Conservation (phyloP, 2,329 filamentous ascomycete genomes). For the Knufia petricola region DNA sequence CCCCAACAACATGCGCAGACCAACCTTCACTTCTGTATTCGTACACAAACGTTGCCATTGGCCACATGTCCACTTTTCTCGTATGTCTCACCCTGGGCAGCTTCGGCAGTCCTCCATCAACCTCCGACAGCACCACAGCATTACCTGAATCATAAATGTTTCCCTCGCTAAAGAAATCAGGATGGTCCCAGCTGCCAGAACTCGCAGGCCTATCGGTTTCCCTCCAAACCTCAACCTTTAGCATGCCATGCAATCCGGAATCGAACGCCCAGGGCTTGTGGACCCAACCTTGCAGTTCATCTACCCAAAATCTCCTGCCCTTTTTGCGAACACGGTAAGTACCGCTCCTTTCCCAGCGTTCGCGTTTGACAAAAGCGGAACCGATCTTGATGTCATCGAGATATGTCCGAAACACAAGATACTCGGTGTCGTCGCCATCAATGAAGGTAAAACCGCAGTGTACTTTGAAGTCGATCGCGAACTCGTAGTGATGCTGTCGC, state of each 20-base stretch:
- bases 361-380: constrained; percentile 5
- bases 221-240: constrained; percentile 8
- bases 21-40: constrained; percentile 8
- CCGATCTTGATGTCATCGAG: constrained; percentile 7
- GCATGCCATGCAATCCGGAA: constrained; percentile 3
- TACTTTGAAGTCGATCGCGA: constrained; percentile 11
- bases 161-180: not conserved
- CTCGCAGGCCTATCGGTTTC: not conserved
- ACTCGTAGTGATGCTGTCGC: not conserved
- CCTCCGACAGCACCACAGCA: not conserved
- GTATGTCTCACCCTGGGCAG: constrained; percentile 1
- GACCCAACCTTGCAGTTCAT: constrained; percentile 1
- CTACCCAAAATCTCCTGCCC: constrained; percentile 1
- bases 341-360: constrained; percentile 6
- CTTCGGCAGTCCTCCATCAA: not conserved
- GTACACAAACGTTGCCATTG: constrained; percentile 9
- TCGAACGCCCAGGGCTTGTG: constrained; percentile 1
- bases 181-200: constrained; percentile 2
- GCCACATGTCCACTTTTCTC: constrained; percentile 3
- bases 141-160: not conserved
- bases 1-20: too few species aligned
- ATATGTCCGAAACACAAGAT: constrained; percentile 10
- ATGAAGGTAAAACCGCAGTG: constrained; percentile 12
- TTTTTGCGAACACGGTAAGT: constrained; percentile 6
- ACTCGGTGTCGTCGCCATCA: constrained; percentile 11